Conservation (phyloP, 1,139 yeast species). For the Pichia cactophila region DNA sequence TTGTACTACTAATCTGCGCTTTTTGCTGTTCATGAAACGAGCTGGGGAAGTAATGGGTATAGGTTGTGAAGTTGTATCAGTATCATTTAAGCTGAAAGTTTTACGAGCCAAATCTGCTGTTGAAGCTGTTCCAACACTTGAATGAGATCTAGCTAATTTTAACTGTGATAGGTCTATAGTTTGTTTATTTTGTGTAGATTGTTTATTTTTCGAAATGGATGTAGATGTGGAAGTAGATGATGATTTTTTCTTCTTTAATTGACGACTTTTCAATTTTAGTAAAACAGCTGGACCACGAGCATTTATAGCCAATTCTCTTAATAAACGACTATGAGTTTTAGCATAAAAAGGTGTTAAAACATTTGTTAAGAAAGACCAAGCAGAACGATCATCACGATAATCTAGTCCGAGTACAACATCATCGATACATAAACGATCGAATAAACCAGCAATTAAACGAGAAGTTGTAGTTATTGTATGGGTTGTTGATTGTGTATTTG, state of each 20-base stretch:
- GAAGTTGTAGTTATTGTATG: slow-evolving; percentile 1
- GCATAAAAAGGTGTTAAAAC: slow-evolving; percentile 26
- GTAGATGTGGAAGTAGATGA: background rate
- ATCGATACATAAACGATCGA: slow-evolving; percentile 26
- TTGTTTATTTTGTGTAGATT: background rate
- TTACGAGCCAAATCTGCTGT: slow-evolving; percentile 23
- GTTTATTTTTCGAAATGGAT: background rate
- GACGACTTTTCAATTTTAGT: slow-evolving; percentile 3
- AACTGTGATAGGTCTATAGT: slow-evolving; percentile 15
- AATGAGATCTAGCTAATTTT: slow-evolving; percentile 20
- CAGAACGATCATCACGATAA: slow-evolving; percentile 21
- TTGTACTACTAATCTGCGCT: slow-evolving; percentile 9
- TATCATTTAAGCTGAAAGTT: slow-evolving; percentile 26
- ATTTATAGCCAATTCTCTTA: slow-evolving; percentile 22
- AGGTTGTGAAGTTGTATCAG: background rate
- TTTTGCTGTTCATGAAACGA: slow-evolving; percentile 12
- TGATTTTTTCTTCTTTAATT: no score
- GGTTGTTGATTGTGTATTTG: slow-evolving; percentile 1
- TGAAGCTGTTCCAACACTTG: slow-evolving; percentile 15
- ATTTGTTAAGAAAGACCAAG: slow-evolving; percentile 21
- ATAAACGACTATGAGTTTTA: slow-evolving; percentile 19
- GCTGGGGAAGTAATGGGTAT: background rate
- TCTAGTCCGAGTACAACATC: slow-evolving; percentile 26
- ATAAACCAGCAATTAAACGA: slow-evolving; percentile 16
- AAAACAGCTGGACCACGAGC: slow-evolving; percentile 24